Conservation (phyloP, 2,329 filamentous ascomycete genomes). For the Cryphonectria nitschkei region DNA sequence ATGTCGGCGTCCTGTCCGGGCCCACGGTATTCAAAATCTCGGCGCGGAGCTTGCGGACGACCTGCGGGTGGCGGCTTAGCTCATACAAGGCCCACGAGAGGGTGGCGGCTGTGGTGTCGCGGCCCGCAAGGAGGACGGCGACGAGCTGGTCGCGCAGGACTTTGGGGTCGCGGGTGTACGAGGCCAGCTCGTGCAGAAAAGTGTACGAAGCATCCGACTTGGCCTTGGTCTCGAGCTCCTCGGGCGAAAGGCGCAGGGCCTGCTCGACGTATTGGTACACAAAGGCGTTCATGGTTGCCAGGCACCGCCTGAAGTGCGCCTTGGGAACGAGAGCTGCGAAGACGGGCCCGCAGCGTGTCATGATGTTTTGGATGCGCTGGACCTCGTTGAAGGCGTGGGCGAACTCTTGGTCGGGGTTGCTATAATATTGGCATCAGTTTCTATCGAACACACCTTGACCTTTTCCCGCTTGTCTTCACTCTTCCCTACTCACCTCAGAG, state of each 20-base stretch:
- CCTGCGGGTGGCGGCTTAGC: constrained; percentile 70
- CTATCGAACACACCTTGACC: neutral
- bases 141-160: constrained; percentile 85
- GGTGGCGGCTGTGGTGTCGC: constrained; percentile 84
- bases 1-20: constrained; percentile 64
- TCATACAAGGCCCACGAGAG: constrained; percentile 85
- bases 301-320: constrained; percentile 62
- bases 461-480: neutral
- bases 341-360: constrained; percentile 65
- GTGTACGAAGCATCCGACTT: constrained; percentile 76
- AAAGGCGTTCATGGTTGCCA: constrained; percentile 75
- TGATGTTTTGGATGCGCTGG: constrained; percentile 71
- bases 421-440: constrained; percentile 31
- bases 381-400: constrained; percentile 82
- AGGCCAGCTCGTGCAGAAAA: constrained; percentile 83
- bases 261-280: constrained; percentile 78
- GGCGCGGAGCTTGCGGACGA: constrained; percentile 68
- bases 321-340: constrained; percentile 67
- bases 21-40: constrained; percentile 76
- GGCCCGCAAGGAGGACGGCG: constrained; percentile 79
- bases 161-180: constrained; percentile 72
- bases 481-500: constrained; percentile 49
- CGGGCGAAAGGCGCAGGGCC: constrained; percentile 68
- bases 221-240: constrained; percentile 73
- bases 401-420: constrained; percentile 66